Evolutionary conservation across 2,329 filamentous ascomycete genomes (phyloP), one percentile per base, ranked within the genome.

Genomic region (Zopfia rhizophila): DNA sequence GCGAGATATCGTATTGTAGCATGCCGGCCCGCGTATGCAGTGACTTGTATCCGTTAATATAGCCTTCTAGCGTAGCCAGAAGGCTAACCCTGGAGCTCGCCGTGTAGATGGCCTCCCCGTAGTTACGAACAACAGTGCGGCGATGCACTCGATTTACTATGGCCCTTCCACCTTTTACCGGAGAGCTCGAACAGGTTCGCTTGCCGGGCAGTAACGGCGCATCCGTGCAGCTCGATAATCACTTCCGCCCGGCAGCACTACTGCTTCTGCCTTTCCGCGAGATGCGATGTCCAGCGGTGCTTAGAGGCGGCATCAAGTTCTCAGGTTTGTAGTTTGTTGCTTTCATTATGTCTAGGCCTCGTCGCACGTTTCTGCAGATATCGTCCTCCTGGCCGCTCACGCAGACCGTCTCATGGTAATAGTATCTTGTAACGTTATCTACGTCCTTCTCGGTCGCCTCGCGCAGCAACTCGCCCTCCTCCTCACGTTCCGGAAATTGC

Each of bases 1-100:
- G 65, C 1, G 74, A 79, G 24, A 80, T 73, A 47, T 79, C 73
- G 51, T 72, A 51, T 30, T 78, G 69, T 28, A 78, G 65, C 29
- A 78, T 51, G 43, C 72, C 68, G 19, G 66, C 65, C 32, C 66
- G 54, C 23, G 63, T 37, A 37, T 45, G 47, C 16, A 75, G 56
- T 16, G 68, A 75, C 52, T 74, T 51, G 45, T 77, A 62, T 2
- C 70, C 72, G 45, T 61, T 38, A 13, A 78, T 72, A 36, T 68
- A 75, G 38, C 58, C 55, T 42, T 71, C 65, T 0, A 78, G 37
- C 5, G 63, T 70, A 36, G 63, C 44, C 53, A 78, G 65, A 22
- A 78, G 56, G 28, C 65, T 61, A 14, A 46, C 36, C 28, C 30
- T 59, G 25, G 69, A 75, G 60, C 65, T 74, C 31, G 70, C 72